Percentiles rank a stretch among this genome's conserved stretches.
Evolutionary conservation across 345 rosid species (phyloP).

Genomic region (Combretum micranthum): DNA sequence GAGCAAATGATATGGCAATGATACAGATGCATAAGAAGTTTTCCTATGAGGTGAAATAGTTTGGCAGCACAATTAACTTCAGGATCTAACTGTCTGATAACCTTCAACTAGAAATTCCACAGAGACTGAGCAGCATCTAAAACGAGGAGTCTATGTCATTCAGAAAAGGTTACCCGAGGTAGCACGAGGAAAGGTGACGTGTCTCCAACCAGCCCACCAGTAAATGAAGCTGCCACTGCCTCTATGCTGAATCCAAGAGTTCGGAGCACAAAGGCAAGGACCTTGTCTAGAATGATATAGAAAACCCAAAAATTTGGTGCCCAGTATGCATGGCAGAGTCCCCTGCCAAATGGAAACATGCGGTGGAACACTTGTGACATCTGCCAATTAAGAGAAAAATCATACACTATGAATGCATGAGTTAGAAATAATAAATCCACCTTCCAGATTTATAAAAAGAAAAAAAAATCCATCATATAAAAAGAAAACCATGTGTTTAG

Average conservation of each 20-base stretch:
- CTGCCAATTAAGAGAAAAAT: constrained; percentile 36
- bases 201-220: constrained; percentile 85
- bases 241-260: constrained; percentile 49
- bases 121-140: too few species aligned
- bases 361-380: constrained; percentile 62
- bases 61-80: too few species aligned
- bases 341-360: constrained; percentile 98
- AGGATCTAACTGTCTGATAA: too few species aligned
- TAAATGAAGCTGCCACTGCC: constrained; percentile 67
- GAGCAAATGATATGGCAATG: too few species aligned
- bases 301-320: constrained; percentile 97
- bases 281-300: constrained; percentile 77
- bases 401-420: background rate
- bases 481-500: too few species aligned
- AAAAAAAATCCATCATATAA: too few species aligned
- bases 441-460: too few species aligned
- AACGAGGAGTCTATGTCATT: too few species aligned
- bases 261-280: constrained; percentile 43
- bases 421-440: background rate
- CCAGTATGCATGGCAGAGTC: constrained; percentile 96
- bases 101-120: too few species aligned
- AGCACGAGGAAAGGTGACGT: constrained; percentile 67
- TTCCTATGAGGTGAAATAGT: too few species aligned
- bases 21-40: too few species aligned
- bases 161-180: constrained; percentile 45